These are phyloP conservation scores for Hypholoma fasciculare DNA, from an alignment of 768 basidiomycete genomes.

Conservation along the genomic window DNA sequence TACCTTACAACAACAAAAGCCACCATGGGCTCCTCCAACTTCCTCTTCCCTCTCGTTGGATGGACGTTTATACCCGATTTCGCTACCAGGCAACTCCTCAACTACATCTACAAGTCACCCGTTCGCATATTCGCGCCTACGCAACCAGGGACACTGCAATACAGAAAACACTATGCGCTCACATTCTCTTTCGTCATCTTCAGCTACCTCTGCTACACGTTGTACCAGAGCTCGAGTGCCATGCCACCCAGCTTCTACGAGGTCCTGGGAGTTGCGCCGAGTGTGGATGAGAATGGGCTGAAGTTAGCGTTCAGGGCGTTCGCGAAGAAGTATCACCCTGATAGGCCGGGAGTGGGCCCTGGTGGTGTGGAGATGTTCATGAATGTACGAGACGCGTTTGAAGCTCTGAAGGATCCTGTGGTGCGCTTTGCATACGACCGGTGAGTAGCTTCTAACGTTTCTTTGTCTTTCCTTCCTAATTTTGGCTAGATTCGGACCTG, in stretches of 20 bases:
- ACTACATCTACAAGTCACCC: constrained; percentile 39
- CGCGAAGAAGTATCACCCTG: constrained; percentile 75
- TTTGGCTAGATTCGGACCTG: constrained; percentile 71
- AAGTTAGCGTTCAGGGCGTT: constrained; percentile 77
- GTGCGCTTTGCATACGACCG: constrained; percentile 86
- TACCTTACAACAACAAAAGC: neutral
- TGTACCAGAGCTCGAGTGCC: constrained; percentile 54
- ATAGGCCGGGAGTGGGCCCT: constrained; percentile 59
- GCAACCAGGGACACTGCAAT: constrained; percentile 40
- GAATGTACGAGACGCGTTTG: constrained; percentile 69
- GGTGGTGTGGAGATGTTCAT: constrained; percentile 69
- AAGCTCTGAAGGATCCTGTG: constrained; percentile 75
- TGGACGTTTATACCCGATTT: constrained; percentile 72
- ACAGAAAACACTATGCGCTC: constrained; percentile 60
- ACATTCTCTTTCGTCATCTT: constrained; percentile 65
- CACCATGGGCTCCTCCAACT: constrained; percentile 20
- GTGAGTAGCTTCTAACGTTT: constrained; percentile 36
- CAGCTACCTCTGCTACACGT: constrained; percentile 65
- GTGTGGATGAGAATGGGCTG: constrained; percentile 65
- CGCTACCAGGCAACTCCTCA: constrained; percentile 51
- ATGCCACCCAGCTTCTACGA: constrained; percentile 79
- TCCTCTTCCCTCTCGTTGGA: constrained; percentile 43
- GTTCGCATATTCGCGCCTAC: constrained; percentile 36
- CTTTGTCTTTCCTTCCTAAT: neutral
- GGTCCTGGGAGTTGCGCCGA: constrained; percentile 60